A percentile compares a stretch with the other conserved stretches of the same genome.
Conservation (phyloP, 257 asterid species). For the Nicotiana tabacum region DNA sequence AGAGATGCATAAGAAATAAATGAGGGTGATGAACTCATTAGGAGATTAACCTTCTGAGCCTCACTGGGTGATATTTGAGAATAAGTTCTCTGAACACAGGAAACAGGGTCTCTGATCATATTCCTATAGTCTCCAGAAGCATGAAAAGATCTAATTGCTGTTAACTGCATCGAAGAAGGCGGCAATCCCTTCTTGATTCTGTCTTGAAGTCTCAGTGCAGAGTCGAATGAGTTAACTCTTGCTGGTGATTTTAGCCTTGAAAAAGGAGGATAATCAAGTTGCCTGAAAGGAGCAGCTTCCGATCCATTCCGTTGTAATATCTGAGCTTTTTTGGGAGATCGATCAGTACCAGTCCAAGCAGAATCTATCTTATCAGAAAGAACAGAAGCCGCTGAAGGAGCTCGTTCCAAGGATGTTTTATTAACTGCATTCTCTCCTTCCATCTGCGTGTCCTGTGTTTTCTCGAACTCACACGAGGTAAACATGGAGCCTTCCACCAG, state of each 20-base stretch:
- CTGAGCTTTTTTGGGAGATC: slow-evolving; percentile 21
- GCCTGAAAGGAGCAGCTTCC: slow-evolving; percentile 26
- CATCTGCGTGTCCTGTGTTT: slow-evolving; percentile 14
- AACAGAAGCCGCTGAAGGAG: slow-evolving; percentile 62
- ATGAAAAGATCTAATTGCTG: slow-evolving; percentile 64
- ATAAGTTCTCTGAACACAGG: slow-evolving; percentile 42
- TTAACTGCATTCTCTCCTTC: slow-evolving; percentile 23
- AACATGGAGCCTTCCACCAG: slow-evolving; percentile 23
- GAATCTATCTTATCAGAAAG: slow-evolving; percentile 89
- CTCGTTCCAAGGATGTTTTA: slow-evolving; percentile 40
- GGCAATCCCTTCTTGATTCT: slow-evolving; percentile 57
- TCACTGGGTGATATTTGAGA: slow-evolving; percentile 51
- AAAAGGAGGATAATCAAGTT: slow-evolving; percentile 29
- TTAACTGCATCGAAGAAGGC: slow-evolving; percentile 59
- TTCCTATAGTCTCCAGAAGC: slow-evolving; percentile 79
- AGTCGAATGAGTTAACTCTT: slow-evolving; percentile 82
- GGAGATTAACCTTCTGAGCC: slow-evolving; percentile 41
- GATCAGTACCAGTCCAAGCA: slow-evolving; percentile 87
- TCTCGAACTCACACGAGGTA: slow-evolving; percentile 15
- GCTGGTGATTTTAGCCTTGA: slow-evolving; percentile 47
- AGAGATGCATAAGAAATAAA: slow-evolving; percentile 52
- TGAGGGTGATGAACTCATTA: slow-evolving; percentile 31
- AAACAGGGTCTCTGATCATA: slow-evolving; percentile 81
- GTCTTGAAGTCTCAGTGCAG: slow-evolving; percentile 77
- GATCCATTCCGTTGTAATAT: slow-evolving; percentile 23